phyloP scores from a whole-genome alignment of 2,329 filamentous ascomycete genomes.

The Paecilomyces dactylethromorphus region DNA sequence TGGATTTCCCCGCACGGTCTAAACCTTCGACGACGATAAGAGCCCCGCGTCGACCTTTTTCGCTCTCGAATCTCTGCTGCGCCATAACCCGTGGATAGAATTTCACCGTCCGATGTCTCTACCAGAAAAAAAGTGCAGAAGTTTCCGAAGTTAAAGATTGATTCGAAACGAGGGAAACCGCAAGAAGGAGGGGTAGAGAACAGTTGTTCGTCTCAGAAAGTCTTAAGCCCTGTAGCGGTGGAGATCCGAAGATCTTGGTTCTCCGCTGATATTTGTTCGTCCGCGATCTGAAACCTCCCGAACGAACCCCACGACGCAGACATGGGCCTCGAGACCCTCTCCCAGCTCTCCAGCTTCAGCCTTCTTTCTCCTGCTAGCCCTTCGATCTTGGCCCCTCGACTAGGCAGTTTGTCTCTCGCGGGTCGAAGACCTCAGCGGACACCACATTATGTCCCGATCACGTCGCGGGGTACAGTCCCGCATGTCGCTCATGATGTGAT shows the following conservation, averaged over 20 bases:
- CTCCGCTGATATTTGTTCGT: neutral
- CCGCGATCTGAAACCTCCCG: neutral
- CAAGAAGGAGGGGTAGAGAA: neutral
- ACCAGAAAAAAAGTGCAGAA: neutral
- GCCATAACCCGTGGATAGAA: neutral
- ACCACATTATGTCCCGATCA: slow-evolving; percentile 72
- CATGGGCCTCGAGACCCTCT: slow-evolving; percentile 22
- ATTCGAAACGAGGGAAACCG: neutral
- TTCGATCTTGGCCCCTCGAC: slow-evolving; percentile 47
- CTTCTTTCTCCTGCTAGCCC: slow-evolving; percentile 22
- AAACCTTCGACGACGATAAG: slow-evolving; percentile 83
- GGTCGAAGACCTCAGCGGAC: slow-evolving; percentile 66
- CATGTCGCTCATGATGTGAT: slow-evolving; percentile 86
- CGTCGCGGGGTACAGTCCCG: slow-evolving; percentile 77
- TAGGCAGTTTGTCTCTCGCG: slow-evolving; percentile 60
- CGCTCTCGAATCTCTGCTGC: slow-evolving; percentile 2
- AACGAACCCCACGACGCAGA: neutral
- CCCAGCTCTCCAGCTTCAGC: slow-evolving; percentile 31
- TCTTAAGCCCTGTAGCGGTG: neutral
- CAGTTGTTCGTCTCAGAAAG: neutral
- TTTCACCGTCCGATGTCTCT: neutral
- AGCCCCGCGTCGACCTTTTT: slow-evolving; percentile 50
- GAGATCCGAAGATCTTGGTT: slow-evolving; percentile 1
- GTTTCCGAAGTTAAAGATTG: neutral
- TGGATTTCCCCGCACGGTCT: slow-evolving; percentile 87